phyloP scores from a whole-genome alignment of 1,284 basidiomycete genomes.

The Ustilago bromivora region DNA sequence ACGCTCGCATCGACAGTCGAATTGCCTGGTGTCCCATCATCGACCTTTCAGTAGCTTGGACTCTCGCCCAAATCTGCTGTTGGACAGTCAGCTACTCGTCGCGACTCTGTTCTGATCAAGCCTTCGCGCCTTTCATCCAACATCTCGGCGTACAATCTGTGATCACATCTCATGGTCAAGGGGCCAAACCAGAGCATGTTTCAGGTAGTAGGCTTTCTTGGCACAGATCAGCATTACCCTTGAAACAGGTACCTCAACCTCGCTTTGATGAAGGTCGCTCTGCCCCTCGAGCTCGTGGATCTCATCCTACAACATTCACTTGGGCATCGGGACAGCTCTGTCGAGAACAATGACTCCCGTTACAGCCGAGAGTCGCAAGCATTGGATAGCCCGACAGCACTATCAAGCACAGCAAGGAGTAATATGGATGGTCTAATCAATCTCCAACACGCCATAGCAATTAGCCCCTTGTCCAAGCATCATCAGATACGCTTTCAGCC shows the following conservation, averaged over 20 bases:
- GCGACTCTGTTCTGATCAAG: no score
- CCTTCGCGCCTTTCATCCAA: no score
- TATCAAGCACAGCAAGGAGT: not conserved
- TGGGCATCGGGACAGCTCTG: not conserved
- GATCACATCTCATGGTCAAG: not conserved
- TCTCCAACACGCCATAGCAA: conserved; percentile 6
- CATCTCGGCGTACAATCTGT: not conserved
- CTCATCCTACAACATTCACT: conserved; percentile 36
- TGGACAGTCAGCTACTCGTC: no score
- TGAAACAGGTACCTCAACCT: not conserved
- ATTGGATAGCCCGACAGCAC: not conserved
- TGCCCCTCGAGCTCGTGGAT: conserved; percentile 45
- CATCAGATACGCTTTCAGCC: conserved; percentile 18
- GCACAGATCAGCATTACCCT: not conserved
- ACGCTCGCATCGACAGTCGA: no score
- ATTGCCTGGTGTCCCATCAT: no score
- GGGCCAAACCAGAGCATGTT: not conserved
- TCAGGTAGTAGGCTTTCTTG: not conserved
- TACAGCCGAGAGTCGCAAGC: not conserved
- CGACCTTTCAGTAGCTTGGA: no score
- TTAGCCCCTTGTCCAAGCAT: conserved; percentile 27
- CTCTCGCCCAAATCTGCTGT: no score
- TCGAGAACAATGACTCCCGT: not conserved
- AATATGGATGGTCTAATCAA: not conserved
- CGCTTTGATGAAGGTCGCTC: conserved; percentile 8